phyloP scores from a whole-genome alignment of 345 rosid species.

The Citrus sinensis region DNA sequence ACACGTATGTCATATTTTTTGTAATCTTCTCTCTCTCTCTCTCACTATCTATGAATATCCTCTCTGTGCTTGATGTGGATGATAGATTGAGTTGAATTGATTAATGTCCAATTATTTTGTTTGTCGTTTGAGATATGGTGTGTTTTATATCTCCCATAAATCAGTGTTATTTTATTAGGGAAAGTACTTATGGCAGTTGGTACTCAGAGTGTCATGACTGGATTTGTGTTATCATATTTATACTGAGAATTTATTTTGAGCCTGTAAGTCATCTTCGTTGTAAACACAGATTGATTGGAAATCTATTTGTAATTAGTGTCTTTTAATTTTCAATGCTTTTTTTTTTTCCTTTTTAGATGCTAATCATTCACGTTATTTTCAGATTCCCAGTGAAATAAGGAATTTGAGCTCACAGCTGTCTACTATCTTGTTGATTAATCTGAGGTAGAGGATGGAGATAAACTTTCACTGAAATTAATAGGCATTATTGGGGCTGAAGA shows the following conservation, averaged over 20 bases:
- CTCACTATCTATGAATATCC: not conserved
- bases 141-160: not conserved
- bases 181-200: not conserved
- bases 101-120: not conserved
- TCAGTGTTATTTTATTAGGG: not conserved
- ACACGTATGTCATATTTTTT: constrained; percentile 1
- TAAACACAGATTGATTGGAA: not conserved
- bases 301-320: not conserved
- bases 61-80: not conserved
- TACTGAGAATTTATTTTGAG: not conserved
- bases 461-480: constrained; percentile 14
- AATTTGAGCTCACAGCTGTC: not conserved
- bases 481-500: constrained; percentile 22
- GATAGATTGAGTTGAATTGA: not conserved
- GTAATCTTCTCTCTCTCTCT: not conserved
- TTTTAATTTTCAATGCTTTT: not conserved
- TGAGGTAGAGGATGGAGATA: constrained; percentile 26
- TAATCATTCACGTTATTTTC: constrained; percentile 21
- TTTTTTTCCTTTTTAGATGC: constrained; percentile 1
- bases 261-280: not conserved
- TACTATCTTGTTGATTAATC: not conserved
- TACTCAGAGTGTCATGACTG: not conserved
- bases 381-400: constrained; percentile 26
- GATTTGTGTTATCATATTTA: not conserved
- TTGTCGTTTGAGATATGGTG: not conserved